Evolutionary conservation across 257 asterid species (phyloP).

Genomic region (Cynanchum wilfordii): DNA sequence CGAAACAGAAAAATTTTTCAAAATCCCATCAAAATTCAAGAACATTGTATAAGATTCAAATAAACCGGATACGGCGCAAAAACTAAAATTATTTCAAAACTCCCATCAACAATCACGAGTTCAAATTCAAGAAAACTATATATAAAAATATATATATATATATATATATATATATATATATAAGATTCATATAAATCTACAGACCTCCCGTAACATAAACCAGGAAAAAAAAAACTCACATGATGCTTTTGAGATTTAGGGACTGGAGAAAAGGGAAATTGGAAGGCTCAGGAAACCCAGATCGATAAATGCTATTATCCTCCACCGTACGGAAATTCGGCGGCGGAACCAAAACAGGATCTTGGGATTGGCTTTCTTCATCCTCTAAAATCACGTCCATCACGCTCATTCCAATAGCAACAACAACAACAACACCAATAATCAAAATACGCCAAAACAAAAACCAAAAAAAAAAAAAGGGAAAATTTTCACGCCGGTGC

Average conservation of each 20-base stretch:
- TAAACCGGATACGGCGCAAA: not conserved
- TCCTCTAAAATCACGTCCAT: constrained; percentile 37
- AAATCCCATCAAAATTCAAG: no score
- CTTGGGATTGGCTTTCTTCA: constrained; percentile 7
- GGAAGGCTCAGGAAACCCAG: constrained; percentile 38
- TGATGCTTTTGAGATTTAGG: constrained; percentile 35
- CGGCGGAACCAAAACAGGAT: constrained; percentile 24
- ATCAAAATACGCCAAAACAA: no score
- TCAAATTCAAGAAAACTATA: constrained; percentile 1
- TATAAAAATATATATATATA: not conserved
- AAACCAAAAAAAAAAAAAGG: no score
- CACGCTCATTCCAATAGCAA: no score
- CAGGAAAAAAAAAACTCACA: constrained; percentile 20
- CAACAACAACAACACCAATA: no score
- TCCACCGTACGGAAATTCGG: constrained; percentile 35
- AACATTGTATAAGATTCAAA: no score
- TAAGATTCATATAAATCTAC: not conserved
- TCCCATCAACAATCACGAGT: not conserved
- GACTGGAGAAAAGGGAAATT: constrained; percentile 36
- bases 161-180: not conserved
- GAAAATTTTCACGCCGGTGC: not conserved
- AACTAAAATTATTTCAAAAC: not conserved
- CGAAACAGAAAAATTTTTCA: no score
- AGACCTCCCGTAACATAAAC: not conserved
- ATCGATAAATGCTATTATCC: constrained; percentile 39